Evolutionary conservation across 257 asterid species (phyloP).

Genomic region (Scutellaria galericulata): DNA sequence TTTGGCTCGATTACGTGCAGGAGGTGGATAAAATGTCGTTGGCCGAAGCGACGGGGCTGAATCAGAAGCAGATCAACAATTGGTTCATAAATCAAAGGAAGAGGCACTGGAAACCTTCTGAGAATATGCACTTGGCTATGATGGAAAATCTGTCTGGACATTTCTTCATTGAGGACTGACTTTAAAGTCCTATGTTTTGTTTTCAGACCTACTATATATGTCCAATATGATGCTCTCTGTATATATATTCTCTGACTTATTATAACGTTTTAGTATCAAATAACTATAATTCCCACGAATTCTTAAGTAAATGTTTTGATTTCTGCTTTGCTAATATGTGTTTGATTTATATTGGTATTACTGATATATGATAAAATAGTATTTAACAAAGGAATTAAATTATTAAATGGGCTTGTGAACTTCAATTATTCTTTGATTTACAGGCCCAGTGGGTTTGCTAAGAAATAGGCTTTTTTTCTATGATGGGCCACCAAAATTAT

Average conservation of each 20-base stretch:
- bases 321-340: too few species aligned
- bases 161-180: slow-evolving; percentile 57
- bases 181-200: background rate
- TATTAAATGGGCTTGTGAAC: too few species aligned
- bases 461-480: too few species aligned
- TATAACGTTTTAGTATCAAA: slow-evolving; percentile 6
- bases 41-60: slow-evolving; percentile 84
- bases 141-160: slow-evolving; percentile 78
- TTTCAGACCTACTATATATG: slow-evolving; percentile 12
- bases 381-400: too few species aligned
- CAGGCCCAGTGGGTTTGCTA: too few species aligned
- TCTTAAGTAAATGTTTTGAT: too few species aligned
- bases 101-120: slow-evolving; percentile 95
- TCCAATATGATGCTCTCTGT: background rate
- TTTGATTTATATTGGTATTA: too few species aligned
- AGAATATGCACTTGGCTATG: slow-evolving; percentile 85
- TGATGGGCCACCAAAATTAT: too few species aligned
- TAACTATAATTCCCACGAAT: background rate
- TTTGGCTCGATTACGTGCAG: slow-evolving; percentile 35
- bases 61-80: slow-evolving; percentile 92
- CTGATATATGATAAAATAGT: too few species aligned
- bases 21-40: slow-evolving; percentile 74
- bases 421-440: too few species aligned
- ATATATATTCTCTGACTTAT: slow-evolving; percentile 20
- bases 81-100: slow-evolving; percentile 98